phyloP scores from a whole-genome alignment of 202 grass and related monocot species.

The Schoenoplectus triqueter region DNA sequence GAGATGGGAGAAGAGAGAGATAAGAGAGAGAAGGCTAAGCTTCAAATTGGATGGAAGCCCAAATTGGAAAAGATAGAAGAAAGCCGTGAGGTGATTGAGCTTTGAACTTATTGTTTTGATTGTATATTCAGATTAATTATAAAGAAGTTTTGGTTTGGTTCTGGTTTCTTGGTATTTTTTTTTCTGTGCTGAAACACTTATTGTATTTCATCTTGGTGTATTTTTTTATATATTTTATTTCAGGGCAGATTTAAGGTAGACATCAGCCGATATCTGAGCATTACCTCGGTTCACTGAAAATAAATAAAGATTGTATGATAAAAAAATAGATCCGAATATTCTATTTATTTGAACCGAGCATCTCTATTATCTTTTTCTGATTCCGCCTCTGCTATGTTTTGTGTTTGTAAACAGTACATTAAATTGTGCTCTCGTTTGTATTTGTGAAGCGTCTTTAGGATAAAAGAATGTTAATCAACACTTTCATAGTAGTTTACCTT shows the following conservation, averaged over 20 bases:
- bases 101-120: conserved; percentile 16
- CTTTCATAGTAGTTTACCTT: not conserved
- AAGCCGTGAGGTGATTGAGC: conserved; percentile 28
- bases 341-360: too few species aligned
- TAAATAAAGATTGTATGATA: too few species aligned
- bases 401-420: not conserved
- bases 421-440: not conserved
- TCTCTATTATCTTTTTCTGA: too few species aligned
- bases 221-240: not conserved
- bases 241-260: too few species aligned
- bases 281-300: too few species aligned
- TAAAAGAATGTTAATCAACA: not conserved
- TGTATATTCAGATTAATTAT: not conserved
- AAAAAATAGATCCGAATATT: too few species aligned
- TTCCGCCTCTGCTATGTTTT: not conserved
- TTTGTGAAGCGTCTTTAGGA: not conserved
- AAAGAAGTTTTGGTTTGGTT: conserved; percentile 12
- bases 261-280: too few species aligned
- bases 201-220: not conserved
- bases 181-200: not conserved
- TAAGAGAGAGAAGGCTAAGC: not conserved
- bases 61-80: conserved; percentile 39
- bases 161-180: not conserved
- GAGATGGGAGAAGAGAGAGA: conserved; percentile 26
- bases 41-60: conserved; percentile 38